phyloP scores from a whole-genome alignment of 2,329 filamentous ascomycete species.

The Pseudogymnoascus destructans region DNA sequence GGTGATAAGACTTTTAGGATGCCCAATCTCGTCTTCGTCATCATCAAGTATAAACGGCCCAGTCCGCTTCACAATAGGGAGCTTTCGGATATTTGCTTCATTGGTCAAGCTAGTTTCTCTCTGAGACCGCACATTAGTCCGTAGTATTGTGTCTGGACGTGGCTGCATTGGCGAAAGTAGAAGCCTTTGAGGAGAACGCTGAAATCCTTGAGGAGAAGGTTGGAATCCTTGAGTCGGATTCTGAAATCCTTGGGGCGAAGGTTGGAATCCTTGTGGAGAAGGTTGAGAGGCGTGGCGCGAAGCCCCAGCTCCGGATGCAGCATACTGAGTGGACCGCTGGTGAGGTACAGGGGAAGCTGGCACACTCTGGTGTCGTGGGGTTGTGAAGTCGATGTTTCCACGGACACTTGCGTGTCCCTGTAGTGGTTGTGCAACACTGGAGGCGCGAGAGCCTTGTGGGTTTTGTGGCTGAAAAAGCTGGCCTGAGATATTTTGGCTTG shows the following conservation, averaged over 20 bases:
- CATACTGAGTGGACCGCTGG: background rate
- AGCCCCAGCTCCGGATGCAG: background rate
- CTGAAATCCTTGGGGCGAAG: background rate
- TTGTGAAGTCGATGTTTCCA: background rate
- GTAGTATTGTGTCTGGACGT: background rate
- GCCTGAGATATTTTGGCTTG: background rate
- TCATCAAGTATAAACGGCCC: background rate
- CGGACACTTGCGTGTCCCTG: background rate
- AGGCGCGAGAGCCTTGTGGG: background rate
- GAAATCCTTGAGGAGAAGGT: background rate
- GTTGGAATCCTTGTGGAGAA: background rate
- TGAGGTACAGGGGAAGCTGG: background rate
- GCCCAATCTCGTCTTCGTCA: background rate
- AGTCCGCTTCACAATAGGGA: background rate
- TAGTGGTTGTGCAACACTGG: background rate
- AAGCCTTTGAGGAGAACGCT: background rate
- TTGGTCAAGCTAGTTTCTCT: background rate
- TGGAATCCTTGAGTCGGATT: background rate
- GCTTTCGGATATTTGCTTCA: background rate
- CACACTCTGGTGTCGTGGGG: background rate
- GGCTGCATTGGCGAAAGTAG: background rate
- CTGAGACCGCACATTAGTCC: background rate
- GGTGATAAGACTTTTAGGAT: background rate
- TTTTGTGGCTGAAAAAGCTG: background rate
- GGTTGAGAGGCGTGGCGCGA: background rate